Base-by-base conservation (phyloP, 352 stramenopile genomes). In the Chrysophaeum taylorii region DNA sequence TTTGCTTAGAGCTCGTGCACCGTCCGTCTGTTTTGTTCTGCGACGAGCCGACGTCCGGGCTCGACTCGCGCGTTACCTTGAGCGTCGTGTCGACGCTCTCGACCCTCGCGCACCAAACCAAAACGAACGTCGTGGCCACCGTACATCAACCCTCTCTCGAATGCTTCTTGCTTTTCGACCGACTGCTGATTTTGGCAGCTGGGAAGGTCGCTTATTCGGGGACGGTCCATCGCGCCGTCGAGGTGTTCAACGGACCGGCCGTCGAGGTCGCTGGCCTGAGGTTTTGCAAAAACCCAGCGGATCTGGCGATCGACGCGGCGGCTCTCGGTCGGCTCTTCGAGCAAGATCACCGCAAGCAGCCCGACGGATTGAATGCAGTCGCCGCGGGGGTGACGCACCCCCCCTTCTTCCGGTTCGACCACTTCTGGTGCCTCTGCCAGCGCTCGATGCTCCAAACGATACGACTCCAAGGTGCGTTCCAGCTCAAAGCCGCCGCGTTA, bases 11-110 rank as follows among this genome's bases (percentile, higher is more conserved):
- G 68, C 60, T 95, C 5, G 73, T 96, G 16, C 81, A 72, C 0
- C 82, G 89, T 57, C 87, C 88, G 21, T 85, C 87, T 54, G 70
- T 93, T 0, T 42, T 95, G 41, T 81, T 94, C 29, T 75, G 89
- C 23, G 88, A 96, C 61, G 87, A 95, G 70, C 85, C 87, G 2
- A 91, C 85, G 25, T 73, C 73, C 27, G 86, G 80, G 15, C 69
- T 85, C 15, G 79, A 85, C 69, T 61, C 63, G n/a, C 69, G 45
- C 29, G 68, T 70, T 2, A 61, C 73, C 29, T 37, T 54, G 39
- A 41, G 62, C 35, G 71, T 77, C 18, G 43, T 70, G 57, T 36
- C 2, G 37, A 15, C 21, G 31, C 45, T 52, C 31, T 21, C 48
- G 48, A 9, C 1, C 4, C 50, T 7, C 50, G 14, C 50, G 15